phyloP scores from a whole-genome alignment of 805 yeast species.

The Sugiyamaella qingdaonensis region DNA sequence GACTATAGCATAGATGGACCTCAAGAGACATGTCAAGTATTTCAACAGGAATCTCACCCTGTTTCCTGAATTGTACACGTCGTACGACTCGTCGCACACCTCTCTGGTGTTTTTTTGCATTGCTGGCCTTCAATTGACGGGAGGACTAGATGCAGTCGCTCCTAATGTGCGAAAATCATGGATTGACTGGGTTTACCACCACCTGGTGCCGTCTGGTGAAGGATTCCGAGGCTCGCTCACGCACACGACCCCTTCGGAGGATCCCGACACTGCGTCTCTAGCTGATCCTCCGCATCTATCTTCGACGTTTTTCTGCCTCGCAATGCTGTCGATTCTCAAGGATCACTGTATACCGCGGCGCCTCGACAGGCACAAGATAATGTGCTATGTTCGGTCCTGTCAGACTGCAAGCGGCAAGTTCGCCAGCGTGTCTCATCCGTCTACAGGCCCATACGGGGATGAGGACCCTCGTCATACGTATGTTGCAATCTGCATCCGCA shows the following conservation, averaged over 20 bases:
- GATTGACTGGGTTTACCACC: conserved; percentile 45
- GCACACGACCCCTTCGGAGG: conserved; percentile 30
- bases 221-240: conserved; percentile 60
- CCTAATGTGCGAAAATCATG: conserved; percentile 31
- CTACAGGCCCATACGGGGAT: conserved; percentile 47
- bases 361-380: conserved; percentile 42
- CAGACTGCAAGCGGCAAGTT: conserved; percentile 63
- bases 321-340: conserved; percentile 48
- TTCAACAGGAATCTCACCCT: conserved; percentile 48
- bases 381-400: conserved; percentile 53
- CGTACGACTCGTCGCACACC: conserved; percentile 65
- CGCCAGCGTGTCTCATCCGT: conserved; percentile 37
- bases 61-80: conserved; percentile 52
- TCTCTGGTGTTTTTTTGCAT: conserved; percentile 70
- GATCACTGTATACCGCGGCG: conserved; percentile 37
- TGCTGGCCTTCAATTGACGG: conserved; percentile 52
- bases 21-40: conserved; percentile 33
- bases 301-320: conserved; percentile 72
- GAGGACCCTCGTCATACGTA: conserved; percentile 70
- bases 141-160: conserved; percentile 33
- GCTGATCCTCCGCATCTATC: conserved; percentile 53
- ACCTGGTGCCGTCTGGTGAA: conserved; percentile 37
- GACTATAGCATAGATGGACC: neutral
- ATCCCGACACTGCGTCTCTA: neutral
- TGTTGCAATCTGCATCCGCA: conserved; percentile 63